Conservation (phyloP, 306 rosid genomes). For the Elaeagnus macrophylla region DNA sequence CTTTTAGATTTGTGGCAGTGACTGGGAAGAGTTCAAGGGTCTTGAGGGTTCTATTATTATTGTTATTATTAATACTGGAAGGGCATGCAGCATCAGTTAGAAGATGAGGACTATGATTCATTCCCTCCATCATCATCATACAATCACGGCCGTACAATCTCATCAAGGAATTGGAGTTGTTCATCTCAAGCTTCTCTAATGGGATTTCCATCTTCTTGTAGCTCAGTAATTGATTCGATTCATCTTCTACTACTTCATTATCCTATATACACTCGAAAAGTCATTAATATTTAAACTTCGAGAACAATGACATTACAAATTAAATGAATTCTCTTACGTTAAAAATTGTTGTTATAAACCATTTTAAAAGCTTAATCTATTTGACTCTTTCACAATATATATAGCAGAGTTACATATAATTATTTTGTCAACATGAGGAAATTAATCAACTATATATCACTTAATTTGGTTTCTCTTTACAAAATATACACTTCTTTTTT, state of each 20-base stretch:
- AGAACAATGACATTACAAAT: too few relatives aligned
- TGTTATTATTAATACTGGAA: background rate
- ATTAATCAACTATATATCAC: too few relatives aligned
- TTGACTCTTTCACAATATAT: too few relatives aligned
- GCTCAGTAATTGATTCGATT: slow-evolving; percentile 25
- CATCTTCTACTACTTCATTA: slow-evolving; percentile 23
- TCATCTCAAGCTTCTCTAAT: slow-evolving; percentile 24
- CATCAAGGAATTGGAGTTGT: slow-evolving; percentile 20
- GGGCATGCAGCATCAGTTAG: slow-evolving; percentile 7
- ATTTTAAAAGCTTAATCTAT: too few relatives aligned
- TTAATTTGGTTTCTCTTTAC: too few relatives aligned
- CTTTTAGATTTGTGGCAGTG: slow-evolving; percentile 44
- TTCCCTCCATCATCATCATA: slow-evolving; percentile 28
- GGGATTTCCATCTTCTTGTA: slow-evolving; percentile 22
- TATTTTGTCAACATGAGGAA: too few relatives aligned
- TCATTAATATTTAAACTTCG: too few relatives aligned
- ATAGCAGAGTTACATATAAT: too few relatives aligned
- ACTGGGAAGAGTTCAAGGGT: slow-evolving; percentile 85
- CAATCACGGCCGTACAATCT: slow-evolving; percentile 37
- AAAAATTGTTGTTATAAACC: too few relatives aligned
- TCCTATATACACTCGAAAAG: slow-evolving; percentile 19
- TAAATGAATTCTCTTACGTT: too few relatives aligned
- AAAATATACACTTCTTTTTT: too few relatives aligned
- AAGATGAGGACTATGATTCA: slow-evolving; percentile 18
- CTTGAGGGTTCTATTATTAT: slow-evolving; percentile 35